Percentiles rank a stretch among this genome's conserved stretches.
These are phyloP conservation scores for Aspergillus sclerotioniger DNA, from an alignment of 495 filamentous ascomycete genomes.

Conservation along the genomic window DNA sequence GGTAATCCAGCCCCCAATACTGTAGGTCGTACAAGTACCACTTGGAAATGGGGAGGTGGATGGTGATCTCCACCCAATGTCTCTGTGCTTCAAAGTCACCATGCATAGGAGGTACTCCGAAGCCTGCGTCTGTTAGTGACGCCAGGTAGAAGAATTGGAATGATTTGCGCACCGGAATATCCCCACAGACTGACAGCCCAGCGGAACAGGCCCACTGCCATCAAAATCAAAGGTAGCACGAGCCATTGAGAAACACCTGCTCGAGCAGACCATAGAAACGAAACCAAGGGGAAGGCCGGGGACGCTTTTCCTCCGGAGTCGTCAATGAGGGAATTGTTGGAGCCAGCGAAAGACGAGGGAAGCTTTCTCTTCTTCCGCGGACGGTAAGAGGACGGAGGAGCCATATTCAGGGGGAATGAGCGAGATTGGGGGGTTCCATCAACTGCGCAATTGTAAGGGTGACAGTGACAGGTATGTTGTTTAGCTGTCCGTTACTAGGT, in stretches of 20 bases:
- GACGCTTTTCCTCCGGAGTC: constrained; percentile 40
- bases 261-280: constrained; percentile 87
- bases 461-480: no score
- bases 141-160: neutral
- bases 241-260: constrained; percentile 90
- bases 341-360: constrained; percentile 42
- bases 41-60: constrained; percentile 79
- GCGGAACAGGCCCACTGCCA: constrained; percentile 86
- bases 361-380: constrained; percentile 60
- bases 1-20: constrained; percentile 98
- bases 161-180: constrained; percentile 70
- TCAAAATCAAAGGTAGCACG: constrained; percentile 78
- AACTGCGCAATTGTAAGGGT: constrained; percentile 8
- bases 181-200: constrained; percentile 92
- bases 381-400: constrained; percentile 48
- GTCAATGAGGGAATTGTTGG: constrained; percentile 50
- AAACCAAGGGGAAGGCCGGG: constrained; percentile 79
- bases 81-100: constrained; percentile 97
- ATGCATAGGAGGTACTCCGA: constrained; percentile 80
- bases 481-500: no score
- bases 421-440: constrained; percentile 28
- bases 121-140: constrained; percentile 53
- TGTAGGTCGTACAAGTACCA: constrained; percentile 97
- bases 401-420: constrained; percentile 25
- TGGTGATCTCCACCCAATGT: constrained; percentile 98